phyloP scores from a whole-genome alignment of 2,329 filamentous ascomycete species.

The Cryoendolithus antarcticus region DNA sequence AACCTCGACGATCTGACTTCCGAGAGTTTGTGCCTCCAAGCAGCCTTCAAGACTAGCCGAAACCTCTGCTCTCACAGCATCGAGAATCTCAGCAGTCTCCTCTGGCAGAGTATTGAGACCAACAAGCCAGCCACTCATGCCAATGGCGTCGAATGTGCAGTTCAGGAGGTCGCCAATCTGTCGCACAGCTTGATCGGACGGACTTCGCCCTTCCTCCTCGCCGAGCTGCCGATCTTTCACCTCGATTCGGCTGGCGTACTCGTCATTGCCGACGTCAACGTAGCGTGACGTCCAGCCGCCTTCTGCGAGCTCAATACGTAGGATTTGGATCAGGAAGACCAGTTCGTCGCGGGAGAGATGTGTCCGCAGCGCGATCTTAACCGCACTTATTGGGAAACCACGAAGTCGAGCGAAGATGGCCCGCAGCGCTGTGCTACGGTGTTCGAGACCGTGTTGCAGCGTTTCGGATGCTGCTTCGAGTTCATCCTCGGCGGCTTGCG shows the following conservation, averaged over 20 bases:
- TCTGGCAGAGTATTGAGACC: slow-evolving; percentile 40
- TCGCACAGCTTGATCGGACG: slow-evolving; percentile 55
- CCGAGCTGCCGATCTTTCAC: slow-evolving; percentile 33
- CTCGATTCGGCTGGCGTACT: slow-evolving; percentile 13
- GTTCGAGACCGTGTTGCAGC: slow-evolving; percentile 50
- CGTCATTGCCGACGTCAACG: slow-evolving; percentile 41
- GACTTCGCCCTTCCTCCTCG: slow-evolving; percentile 34
- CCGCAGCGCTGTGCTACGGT: slow-evolving; percentile 52
- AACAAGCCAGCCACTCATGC: slow-evolving; percentile 62
- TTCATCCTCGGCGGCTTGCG: slow-evolving; percentile 36
- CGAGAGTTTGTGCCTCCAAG: slow-evolving; percentile 54
- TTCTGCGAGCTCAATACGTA: slow-evolving; percentile 60
- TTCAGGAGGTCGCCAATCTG: slow-evolving; percentile 61
- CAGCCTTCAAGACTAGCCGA: slow-evolving; percentile 59
- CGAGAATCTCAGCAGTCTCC: slow-evolving; percentile 52
- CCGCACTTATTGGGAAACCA: slow-evolving; percentile 47
- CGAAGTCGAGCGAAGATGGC: slow-evolving; percentile 59
- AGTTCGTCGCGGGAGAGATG: slow-evolving; percentile 56
- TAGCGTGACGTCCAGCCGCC: slow-evolving; percentile 68
- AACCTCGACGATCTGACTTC: slow-evolving; percentile 53
- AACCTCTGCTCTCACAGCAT: slow-evolving; percentile 55
- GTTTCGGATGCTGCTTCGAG: slow-evolving; percentile 57
- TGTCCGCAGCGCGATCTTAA: slow-evolving; percentile 51
- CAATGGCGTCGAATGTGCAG: slow-evolving; percentile 63
- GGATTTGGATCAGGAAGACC: slow-evolving; percentile 57